Percentiles rank a stretch among this genome's conserved stretches.
Evolutionary conservation across 2,329 filamentous ascomycete species (phyloP).

Genomic region (Thielaviopsis ethacetica): DNA sequence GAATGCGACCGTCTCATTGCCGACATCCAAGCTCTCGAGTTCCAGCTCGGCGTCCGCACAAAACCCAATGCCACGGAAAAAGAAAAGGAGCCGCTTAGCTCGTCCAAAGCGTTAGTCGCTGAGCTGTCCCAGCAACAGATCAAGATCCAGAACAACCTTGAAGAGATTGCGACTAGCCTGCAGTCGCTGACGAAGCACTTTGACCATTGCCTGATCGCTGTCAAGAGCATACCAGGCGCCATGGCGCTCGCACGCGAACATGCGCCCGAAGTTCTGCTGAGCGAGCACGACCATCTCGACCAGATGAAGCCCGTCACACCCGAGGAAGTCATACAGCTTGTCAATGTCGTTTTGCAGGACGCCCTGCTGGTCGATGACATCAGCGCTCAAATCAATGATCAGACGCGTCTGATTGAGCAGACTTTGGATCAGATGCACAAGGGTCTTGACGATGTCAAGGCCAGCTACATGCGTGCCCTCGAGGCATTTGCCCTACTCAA

Average conservation of each 20-base stretch:
- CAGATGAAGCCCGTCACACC: slow-evolving; percentile 54
- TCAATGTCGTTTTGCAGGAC: slow-evolving; percentile 62
- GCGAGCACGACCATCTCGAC: slow-evolving; percentile 22
- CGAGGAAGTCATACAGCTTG: slow-evolving; percentile 66
- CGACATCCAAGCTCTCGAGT: slow-evolving; percentile 50
- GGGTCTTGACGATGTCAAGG: slow-evolving; percentile 46
- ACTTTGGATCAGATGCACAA: slow-evolving; percentile 62
- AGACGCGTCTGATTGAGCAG: neutral
- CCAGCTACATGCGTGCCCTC: slow-evolving; percentile 39
- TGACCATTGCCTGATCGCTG: slow-evolving; percentile 80
- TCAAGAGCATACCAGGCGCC: slow-evolving; percentile 76
- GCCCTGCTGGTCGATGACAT: slow-evolving; percentile 50
- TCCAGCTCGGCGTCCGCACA: slow-evolving; percentile 28
- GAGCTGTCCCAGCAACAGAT: slow-evolving; percentile 39
- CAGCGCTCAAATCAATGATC: slow-evolving; percentile 53
- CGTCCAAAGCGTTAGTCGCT: neutral
- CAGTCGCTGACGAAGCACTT: slow-evolving; percentile 75
- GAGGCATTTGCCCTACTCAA: slow-evolving; percentile 51
- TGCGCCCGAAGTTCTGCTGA: slow-evolving; percentile 42
- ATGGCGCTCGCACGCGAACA: slow-evolving; percentile 51
- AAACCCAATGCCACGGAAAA: slow-evolving; percentile 18
- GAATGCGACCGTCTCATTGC: slow-evolving; percentile 61
- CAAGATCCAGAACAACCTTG: slow-evolving; percentile 55
- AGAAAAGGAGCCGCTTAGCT: slow-evolving; percentile 8
- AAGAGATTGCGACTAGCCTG: slow-evolving; percentile 66